phyloP scores from a whole-genome alignment of 176 grass and related monocot species.

The Ananas comosus region DNA sequence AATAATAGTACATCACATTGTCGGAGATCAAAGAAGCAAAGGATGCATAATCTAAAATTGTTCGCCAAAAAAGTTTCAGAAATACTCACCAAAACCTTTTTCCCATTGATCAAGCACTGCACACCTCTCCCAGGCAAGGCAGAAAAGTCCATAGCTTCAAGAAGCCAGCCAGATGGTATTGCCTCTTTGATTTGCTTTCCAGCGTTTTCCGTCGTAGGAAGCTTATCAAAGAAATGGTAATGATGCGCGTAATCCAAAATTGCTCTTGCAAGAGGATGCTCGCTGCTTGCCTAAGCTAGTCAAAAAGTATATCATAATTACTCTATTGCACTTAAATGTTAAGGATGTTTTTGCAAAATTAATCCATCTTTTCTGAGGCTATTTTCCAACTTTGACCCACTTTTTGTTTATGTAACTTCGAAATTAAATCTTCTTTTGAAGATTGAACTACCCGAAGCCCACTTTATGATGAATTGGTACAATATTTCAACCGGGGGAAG shows the following conservation, averaged over 20 bases:
- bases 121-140: constrained; percentile 71
- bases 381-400: too few species aligned
- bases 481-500: too few species aligned
- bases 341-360: too few species aligned
- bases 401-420: too few species aligned
- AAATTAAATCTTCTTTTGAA: too few species aligned
- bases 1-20: too few species aligned
- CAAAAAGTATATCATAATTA: constrained; percentile 23
- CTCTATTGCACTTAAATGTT: neutral
- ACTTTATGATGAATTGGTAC: too few species aligned
- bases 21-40: neutral
- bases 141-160: constrained; percentile 59
- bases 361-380: too few species aligned
- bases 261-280: constrained; percentile 89
- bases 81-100: constrained; percentile 68
- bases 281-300: constrained; percentile 86
- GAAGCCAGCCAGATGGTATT: constrained; percentile 55
- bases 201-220: constrained; percentile 44
- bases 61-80: neutral
- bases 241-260: constrained; percentile 89
- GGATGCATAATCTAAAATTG: neutral
- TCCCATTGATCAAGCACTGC: constrained; percentile 54
- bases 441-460: too few species aligned
- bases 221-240: constrained; percentile 83
- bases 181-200: constrained; percentile 52